These are phyloP conservation scores for Xylaria sp. DNA, from an alignment of 2,329 filamentous ascomycete species.

Conservation along the genomic window DNA sequence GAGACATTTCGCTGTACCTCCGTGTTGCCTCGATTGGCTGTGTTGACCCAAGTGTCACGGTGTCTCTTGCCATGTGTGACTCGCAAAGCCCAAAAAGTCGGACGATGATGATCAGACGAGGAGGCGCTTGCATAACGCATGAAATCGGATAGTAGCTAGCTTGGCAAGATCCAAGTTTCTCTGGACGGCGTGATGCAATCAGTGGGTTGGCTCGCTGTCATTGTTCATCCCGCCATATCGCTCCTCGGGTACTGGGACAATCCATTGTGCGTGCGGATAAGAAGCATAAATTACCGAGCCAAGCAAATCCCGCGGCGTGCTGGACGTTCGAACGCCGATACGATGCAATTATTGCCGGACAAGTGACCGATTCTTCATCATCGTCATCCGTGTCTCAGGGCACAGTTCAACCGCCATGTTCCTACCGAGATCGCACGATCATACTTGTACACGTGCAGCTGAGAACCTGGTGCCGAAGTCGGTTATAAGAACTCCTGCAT, in stretches of 20 bases:
- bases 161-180: neutral
- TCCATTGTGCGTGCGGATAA: neutral
- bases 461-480: neutral
- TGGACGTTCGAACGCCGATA: neutral
- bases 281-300: neutral
- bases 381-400: neutral
- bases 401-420: neutral
- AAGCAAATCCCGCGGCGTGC: neutral
- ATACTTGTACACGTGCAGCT: neutral
- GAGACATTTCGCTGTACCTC: neutral
- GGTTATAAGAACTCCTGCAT: neutral
- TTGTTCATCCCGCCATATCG: neutral
- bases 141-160: neutral
- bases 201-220: neutral
- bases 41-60: conserved; percentile 1
- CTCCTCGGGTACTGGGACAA: neutral
- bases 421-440: neutral
- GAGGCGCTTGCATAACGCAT: neutral
- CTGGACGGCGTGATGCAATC: neutral
- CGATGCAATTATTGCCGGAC: neutral
- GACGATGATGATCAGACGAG: conserved; percentile 1
- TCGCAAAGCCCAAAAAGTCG: neutral
- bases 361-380: neutral
- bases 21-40: neutral
- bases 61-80: neutral